phyloP scores from a whole-genome alignment of 2,329 filamentous ascomycete species.

The Phyllosticta citrichinensis region DNA sequence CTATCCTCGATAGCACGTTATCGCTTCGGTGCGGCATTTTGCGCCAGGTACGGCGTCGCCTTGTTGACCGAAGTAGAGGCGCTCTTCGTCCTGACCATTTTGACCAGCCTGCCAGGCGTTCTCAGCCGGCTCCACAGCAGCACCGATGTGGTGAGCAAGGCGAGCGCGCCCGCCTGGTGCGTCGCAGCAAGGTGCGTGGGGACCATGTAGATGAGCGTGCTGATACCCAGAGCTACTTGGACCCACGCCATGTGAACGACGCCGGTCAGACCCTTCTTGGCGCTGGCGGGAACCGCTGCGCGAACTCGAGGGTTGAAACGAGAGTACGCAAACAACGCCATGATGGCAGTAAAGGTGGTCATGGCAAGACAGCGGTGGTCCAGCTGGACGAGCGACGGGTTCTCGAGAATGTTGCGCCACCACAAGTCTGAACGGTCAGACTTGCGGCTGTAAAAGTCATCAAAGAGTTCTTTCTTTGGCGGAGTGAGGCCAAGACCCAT shows the following conservation, averaged over 20 bases:
- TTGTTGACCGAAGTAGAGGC: neutral
- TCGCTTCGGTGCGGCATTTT: neutral
- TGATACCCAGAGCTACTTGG: constrained; percentile 81
- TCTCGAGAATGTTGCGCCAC: constrained; percentile 98
- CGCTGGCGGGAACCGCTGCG: constrained; percentile 43
- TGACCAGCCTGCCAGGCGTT: neutral
- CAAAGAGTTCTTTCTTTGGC: constrained; percentile 72
- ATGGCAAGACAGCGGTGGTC: constrained; percentile 89
- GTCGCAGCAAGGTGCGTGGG: constrained; percentile 78
- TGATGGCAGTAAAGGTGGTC: constrained; percentile 73
- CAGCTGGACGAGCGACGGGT: constrained; percentile 88
- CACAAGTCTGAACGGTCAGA: constrained; percentile 73
- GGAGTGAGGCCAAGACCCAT: constrained; percentile 83
- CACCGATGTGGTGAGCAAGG: constrained; percentile 53
- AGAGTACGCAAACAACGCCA: constrained; percentile 72
- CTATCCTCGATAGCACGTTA: neutral
- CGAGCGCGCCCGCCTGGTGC: constrained; percentile 85
- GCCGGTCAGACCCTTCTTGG: constrained; percentile 64
- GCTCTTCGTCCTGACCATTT: neutral
- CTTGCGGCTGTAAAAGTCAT: constrained; percentile 72
- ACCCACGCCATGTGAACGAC: constrained; percentile 72
- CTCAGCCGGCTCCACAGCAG: constrained; percentile 7
- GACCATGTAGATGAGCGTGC: constrained; percentile 87
- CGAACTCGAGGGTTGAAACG: constrained; percentile 58
- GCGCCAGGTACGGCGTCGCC: neutral